Conservation (phyloP, 2,329 filamentous ascomycete genomes). For the Apiospora saccharicola region DNA sequence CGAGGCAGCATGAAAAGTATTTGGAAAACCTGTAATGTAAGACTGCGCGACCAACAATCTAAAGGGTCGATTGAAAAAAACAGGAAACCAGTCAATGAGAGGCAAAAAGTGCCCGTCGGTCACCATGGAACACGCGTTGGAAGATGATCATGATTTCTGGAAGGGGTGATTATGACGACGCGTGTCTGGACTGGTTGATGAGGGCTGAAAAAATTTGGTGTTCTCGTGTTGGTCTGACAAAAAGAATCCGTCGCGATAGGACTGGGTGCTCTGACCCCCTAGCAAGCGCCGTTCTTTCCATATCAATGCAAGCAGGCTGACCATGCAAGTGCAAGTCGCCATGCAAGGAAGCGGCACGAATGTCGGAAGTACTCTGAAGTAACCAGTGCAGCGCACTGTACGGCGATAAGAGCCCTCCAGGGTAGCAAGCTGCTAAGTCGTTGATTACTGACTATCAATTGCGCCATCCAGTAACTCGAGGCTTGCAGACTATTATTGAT, state of each 20-base stretch:
- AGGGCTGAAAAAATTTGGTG: slow-evolving; percentile 10
- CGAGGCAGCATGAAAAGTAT: not conserved
- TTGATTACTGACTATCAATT: slow-evolving; percentile 7
- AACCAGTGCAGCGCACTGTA: slow-evolving; percentile 37
- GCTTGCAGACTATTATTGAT: not conserved
- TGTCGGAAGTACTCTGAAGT: slow-evolving; percentile 36
- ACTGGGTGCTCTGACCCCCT: slow-evolving; percentile 29
- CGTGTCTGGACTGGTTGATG: slow-evolving; percentile 18
- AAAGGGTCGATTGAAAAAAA: not conserved
- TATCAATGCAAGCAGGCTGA: slow-evolving; percentile 40
- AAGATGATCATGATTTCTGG: slow-evolving; percentile 17
- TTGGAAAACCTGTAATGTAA: slow-evolving; percentile 2
- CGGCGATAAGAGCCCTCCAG: not conserved
- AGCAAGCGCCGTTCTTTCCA: slow-evolving; percentile 36
- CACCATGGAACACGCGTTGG: not conserved
- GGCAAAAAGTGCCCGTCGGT: not conserved
- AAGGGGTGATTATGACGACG: slow-evolving; percentile 18
- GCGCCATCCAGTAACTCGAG: not conserved
- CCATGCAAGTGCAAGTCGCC: slow-evolving; percentile 31
- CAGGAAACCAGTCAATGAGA: not conserved
- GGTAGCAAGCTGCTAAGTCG: not conserved
- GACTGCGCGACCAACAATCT: not conserved
- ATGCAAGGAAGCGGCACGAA: slow-evolving; percentile 38
- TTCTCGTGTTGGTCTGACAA: slow-evolving; percentile 24
- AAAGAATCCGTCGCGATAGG: slow-evolving; percentile 32